These are phyloP conservation scores for Gastrolobium bilobum DNA, from an alignment of 306 rosid species.

Conservation along the genomic window DNA sequence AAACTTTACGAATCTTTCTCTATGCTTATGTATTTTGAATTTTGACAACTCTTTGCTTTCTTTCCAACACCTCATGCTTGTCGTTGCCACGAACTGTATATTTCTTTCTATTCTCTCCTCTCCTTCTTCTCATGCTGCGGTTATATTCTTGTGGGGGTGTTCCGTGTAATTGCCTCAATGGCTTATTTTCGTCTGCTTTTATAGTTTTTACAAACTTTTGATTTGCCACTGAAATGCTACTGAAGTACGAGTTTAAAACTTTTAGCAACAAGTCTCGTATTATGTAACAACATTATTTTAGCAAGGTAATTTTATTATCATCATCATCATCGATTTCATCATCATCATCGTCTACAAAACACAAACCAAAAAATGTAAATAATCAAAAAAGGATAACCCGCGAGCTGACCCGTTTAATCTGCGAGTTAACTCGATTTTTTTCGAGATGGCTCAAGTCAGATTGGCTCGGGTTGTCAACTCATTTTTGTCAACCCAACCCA, in stretches of 20 bases:
- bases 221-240: background rate
- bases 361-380: too few relatives aligned
- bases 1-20: constrained; percentile 6
- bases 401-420: too few relatives aligned
- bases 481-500: too few relatives aligned
- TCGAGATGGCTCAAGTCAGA: too few relatives aligned
- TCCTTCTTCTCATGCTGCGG: background rate
- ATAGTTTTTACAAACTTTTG: background rate
- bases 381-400: too few relatives aligned
- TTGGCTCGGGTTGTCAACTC: too few relatives aligned
- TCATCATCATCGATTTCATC: too few relatives aligned
- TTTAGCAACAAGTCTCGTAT: too few relatives aligned
- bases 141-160: background rate
- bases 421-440: too few relatives aligned
- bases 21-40: constrained; percentile 32
- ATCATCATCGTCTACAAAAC: too few relatives aligned
- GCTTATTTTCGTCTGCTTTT: background rate
- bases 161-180: background rate
- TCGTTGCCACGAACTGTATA: background rate
- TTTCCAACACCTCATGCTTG: background rate
- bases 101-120: background rate
- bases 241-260: background rate
- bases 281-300: too few relatives aligned
- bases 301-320: too few relatives aligned
- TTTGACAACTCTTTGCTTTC: constrained; percentile 20